Percentiles rank a stretch among this genome's conserved stretches.
These are phyloP conservation scores for Globisporangium parvum DNA, from an alignment of 352 stramenopile species.

Conservation along the genomic window DNA sequence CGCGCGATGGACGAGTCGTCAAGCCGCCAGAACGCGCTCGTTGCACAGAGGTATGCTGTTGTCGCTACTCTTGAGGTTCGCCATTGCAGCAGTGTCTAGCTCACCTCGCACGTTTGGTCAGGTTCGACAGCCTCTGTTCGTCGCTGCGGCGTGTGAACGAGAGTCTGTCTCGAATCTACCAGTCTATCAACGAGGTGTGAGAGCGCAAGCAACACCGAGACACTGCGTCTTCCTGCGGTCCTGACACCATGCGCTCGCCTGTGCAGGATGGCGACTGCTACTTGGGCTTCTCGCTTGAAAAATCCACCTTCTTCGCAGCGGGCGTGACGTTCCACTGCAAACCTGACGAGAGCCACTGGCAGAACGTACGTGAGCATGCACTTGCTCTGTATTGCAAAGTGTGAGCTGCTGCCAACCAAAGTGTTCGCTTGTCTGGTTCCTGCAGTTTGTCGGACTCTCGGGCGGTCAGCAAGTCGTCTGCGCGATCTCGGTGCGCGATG, in stretches of 20 bases:
- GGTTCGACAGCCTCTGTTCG: constrained; percentile 7
- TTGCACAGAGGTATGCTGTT: background rate
- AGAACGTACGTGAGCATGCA: constrained; percentile 15
- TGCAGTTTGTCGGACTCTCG: constrained; percentile 31
- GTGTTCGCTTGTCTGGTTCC: background rate
- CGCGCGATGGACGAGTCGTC: constrained; percentile 11
- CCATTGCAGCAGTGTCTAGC: background rate
- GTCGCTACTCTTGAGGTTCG: background rate
- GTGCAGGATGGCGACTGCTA: constrained; percentile 33
- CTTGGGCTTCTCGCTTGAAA: constrained; percentile 25
- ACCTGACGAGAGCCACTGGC: constrained; percentile 34
- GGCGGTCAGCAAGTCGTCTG: constrained; percentile 35
- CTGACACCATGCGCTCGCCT: background rate
- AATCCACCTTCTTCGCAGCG: constrained; percentile 24
- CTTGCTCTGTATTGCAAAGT: background rate
- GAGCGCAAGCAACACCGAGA: background rate
- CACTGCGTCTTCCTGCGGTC: background rate
- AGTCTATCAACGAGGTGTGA: constrained; percentile 22
- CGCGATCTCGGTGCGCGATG: constrained; percentile 21
- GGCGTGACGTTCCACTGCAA: constrained; percentile 35
- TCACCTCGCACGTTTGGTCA: background rate
- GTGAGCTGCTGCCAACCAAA: background rate
- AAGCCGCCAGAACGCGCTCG: background rate
- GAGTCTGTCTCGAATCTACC: constrained; percentile 22
- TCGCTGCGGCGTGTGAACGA: constrained; percentile 16